phyloP scores from a whole-genome alignment of 441 rosid species.

The Mallotus japonicus region DNA sequence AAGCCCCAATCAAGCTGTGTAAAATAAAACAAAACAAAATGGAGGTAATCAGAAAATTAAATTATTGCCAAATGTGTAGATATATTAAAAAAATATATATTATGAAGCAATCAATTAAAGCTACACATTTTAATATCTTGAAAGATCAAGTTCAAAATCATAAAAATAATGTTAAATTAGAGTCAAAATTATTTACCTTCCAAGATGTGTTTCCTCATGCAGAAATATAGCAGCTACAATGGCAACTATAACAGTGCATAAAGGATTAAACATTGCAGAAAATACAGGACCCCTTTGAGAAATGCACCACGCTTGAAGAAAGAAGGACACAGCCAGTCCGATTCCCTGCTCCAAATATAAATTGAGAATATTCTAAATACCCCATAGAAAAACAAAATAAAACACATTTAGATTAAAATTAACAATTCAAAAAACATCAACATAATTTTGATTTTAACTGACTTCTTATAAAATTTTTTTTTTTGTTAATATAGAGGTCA shows the following conservation, averaged over 20 bases:
- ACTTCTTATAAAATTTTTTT: no score
- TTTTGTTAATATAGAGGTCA: no score
- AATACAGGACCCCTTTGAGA: conserved; percentile 56
- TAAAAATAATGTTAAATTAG: not conserved
- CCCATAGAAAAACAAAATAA: no score
- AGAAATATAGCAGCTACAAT: conserved; percentile 48
- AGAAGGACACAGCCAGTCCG: not conserved
- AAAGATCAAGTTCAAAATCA: not conserved
- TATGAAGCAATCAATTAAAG: no score
- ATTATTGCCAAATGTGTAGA: not conserved
- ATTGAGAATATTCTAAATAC: no score
- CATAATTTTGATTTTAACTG: no score
- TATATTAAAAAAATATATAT: no score
- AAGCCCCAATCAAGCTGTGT: conserved; percentile 54
- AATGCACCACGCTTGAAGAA: conserved; percentile 56
- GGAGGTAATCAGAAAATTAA: not conserved
- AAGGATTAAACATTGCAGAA: conserved; percentile 60
- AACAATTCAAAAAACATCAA: no score
- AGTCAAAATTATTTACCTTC: conserved; percentile 39
- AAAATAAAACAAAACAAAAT: not conserved
- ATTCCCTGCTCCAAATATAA: not conserved
- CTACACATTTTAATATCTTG: no score
- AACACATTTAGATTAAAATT: no score
- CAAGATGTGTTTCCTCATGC: conserved; percentile 46
- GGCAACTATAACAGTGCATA: conserved; percentile 52